Base-by-base conservation (phyloP, 2,329 filamentous ascomycete species). In the Aspergillus sp. region DNA sequence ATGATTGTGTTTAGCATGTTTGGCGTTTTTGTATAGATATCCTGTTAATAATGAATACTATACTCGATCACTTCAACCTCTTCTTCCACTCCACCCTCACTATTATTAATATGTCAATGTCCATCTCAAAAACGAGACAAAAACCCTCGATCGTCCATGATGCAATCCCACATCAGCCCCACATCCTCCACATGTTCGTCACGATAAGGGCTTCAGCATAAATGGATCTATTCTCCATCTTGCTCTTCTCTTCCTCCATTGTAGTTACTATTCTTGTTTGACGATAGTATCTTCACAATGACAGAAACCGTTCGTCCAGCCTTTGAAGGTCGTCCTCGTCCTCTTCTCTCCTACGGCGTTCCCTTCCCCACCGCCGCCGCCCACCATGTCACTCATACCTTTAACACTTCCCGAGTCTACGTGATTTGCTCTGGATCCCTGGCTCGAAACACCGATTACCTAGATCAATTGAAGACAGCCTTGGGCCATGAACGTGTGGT, bases 361-460 rank as follows among this genome's bases (percentile, higher is more conserved):
- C 64, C 70, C 3, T 79, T 75, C 52, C 58, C 68, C 28, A 53
- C 69, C 46, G 66, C 74, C 3, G 68, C 69, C 40, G 63, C 64
- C 7, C 65, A 69, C 40, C 76, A 81, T 55, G 61, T 72, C 37
- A 49, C 57, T 7, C 49, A 66, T 27, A 73, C 67, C 5, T 75
- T 77, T 50, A 44, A 66, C 12, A 70, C 74, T 8, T 66, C 63
- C 6, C 62, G 67, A 7, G 61, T 75, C n/a, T 79, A 77, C 58
- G 65, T 79, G 30, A 69, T 79, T 28, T 70, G 68, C 26, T 81
- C 77, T 0, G 64, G 59, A 2, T 75, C 76, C 0, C 58, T 82
- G 6, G 61, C 71, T 0, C 62, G 60, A 6, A 72, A 73, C 33
- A 80, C 76, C 0, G 51, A 72, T 37, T 61, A 67, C 2, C 61